These are phyloP conservation scores for Sporothrix humicola DNA, from an alignment of 2,329 filamentous ascomycete genomes.

Conservation along the genomic window DNA sequence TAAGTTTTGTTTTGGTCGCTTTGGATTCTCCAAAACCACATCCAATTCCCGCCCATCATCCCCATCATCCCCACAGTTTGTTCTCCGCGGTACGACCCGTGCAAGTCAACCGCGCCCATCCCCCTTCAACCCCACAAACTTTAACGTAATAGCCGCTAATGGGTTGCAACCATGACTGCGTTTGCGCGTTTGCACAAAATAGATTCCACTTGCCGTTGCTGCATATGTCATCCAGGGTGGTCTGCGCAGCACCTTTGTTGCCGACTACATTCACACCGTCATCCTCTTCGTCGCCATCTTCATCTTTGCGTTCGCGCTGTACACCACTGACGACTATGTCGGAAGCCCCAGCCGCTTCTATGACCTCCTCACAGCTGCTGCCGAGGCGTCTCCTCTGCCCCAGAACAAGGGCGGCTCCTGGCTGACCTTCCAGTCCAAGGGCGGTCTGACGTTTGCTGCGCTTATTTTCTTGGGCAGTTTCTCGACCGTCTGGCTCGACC, in stretches of 20 bases:
- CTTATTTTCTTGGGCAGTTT: slow-evolving; percentile 49
- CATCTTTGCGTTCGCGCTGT: slow-evolving; percentile 47
- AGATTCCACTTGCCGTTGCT: slow-evolving; percentile 47
- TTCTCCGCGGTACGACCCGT: slow-evolving; percentile 2
- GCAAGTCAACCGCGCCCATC: not conserved
- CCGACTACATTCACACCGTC: slow-evolving; percentile 51
- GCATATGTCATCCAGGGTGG: slow-evolving; percentile 51
- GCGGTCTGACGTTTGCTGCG: slow-evolving; percentile 48
- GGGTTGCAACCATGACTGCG: not conserved
- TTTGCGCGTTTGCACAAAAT: not conserved
- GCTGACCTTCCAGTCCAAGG: slow-evolving; percentile 47
- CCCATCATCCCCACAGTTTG: not conserved
- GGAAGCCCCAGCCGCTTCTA: slow-evolving; percentile 47
- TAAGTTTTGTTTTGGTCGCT: not conserved
- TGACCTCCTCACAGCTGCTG: slow-evolving; percentile 47
- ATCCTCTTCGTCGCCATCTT: slow-evolving; percentile 50
- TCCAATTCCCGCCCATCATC: too few relatives aligned
- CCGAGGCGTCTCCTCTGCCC: slow-evolving; percentile 43
- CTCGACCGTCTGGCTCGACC: slow-evolving; percentile 48
- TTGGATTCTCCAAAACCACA: not conserved
- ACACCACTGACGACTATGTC: slow-evolving; percentile 42
- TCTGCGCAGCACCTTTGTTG: slow-evolving; percentile 49
- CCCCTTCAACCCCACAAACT: not conserved
- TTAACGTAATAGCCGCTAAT: slow-evolving; percentile 20
- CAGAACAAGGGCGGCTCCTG: slow-evolving; percentile 47